phyloP scores from a whole-genome alignment of 192 early-diverging fungal genomes.

The Chytriomyces sp. region DNA sequence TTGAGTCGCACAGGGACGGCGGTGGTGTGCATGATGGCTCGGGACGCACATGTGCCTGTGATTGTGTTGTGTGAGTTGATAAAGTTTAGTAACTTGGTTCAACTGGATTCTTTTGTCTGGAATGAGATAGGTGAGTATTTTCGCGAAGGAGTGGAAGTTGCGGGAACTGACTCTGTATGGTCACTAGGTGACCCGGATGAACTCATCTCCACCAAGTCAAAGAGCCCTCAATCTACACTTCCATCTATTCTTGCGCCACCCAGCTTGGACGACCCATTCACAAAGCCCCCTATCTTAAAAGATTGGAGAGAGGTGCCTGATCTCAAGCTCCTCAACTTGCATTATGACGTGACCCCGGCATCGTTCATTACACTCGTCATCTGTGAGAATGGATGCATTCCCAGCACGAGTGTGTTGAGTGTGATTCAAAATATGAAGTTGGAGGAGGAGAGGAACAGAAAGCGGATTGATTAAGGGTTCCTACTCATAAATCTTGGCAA shows the following conservation, averaged over 20 bases:
- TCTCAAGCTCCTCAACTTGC: constrained; percentile 83
- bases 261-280: background rate
- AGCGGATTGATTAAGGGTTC: constrained; percentile 6
- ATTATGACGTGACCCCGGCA: constrained; percentile 95
- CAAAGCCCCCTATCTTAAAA: constrained; percentile 32
- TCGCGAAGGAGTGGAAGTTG: background rate
- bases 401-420: constrained; percentile 74
- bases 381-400: constrained; percentile 90
- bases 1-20: constrained; percentile 90
- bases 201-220: constrained; percentile 60
- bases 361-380: constrained; percentile 88
- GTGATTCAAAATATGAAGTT: constrained; percentile 19
- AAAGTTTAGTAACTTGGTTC: constrained; percentile 91
- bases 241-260: constrained; percentile 24
- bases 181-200: constrained; percentile 75
- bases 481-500: no score
- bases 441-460: constrained; percentile 27
- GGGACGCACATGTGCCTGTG: constrained; percentile 87
- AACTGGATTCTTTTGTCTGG: constrained; percentile 94
- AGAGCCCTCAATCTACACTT: constrained; percentile 24
- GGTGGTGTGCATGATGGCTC: constrained; percentile 87
- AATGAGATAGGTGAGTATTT: constrained; percentile 81
- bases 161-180: background rate
- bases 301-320: constrained; percentile 77
- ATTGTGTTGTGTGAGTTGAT: constrained; percentile 94